Evolutionary conservation across 768 basidiomycete species (phyloP).

Genomic region (Boletus vinaceobasis): DNA sequence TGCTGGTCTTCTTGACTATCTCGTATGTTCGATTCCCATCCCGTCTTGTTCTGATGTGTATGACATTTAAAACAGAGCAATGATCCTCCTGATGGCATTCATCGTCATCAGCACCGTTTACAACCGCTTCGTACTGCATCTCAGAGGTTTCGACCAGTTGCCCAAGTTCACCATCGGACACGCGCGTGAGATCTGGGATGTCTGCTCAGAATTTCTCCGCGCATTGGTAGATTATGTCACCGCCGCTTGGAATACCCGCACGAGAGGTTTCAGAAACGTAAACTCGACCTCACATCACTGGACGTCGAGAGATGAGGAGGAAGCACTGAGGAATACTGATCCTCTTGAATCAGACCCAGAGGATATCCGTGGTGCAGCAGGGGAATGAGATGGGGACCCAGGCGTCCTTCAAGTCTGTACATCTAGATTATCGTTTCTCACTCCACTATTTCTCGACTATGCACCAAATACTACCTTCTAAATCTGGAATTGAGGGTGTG

Average conservation of each 20-base stretch:
- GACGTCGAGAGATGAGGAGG: constrained; percentile 32
- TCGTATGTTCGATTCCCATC: constrained; percentile 43
- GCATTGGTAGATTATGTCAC: constrained; percentile 9
- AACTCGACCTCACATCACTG: constrained; percentile 30
- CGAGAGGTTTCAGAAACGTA: constrained; percentile 7
- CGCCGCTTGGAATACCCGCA: constrained; percentile 17
- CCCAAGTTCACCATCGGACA: constrained; percentile 51
- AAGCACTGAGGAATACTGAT: constrained; percentile 22
- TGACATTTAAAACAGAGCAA: constrained; percentile 38
- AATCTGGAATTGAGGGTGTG: constrained; percentile 11
- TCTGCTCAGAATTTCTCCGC: constrained; percentile 19
- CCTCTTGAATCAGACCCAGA: constrained; percentile 19
- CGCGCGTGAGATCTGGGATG: constrained; percentile 18
- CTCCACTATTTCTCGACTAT: not conserved
- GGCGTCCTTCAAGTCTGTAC: constrained; percentile 8
- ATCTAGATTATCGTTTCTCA: not conserved
- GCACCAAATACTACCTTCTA: constrained; percentile 24
- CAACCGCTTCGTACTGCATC: constrained; percentile 71
- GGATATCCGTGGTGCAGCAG: not conserved
- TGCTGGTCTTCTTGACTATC: constrained; percentile 54
- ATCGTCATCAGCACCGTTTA: constrained; percentile 69
- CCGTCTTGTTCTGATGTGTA: not conserved
- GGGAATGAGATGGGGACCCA: not conserved
- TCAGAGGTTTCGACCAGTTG: constrained; percentile 69
- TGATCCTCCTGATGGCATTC: constrained; percentile 60